Evolutionary conservation across 768 basidiomycete genomes (phyloP).

Genomic region (Gymnopilus junonius): DNA sequence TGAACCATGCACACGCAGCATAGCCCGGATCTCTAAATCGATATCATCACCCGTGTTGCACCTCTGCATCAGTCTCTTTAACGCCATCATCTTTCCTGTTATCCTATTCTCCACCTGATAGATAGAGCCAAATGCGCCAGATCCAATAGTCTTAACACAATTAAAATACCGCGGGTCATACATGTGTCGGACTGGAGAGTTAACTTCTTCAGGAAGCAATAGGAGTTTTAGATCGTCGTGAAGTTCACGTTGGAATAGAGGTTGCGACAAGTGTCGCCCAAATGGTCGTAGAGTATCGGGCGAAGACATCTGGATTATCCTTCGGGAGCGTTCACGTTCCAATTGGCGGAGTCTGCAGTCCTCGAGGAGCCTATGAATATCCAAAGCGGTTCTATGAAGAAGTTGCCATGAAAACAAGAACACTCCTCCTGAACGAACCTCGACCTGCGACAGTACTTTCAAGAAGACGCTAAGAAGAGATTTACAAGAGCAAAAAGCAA

Average conservation of each 20-base stretch:
- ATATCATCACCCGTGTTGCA: constrained; percentile 9
- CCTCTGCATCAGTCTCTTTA: constrained; percentile 13
- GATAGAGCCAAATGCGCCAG: constrained; percentile 20
- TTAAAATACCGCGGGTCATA: constrained; percentile 17
- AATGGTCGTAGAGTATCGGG: background rate
- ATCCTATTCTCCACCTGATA: constrained; percentile 18
- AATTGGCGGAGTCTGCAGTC: background rate
- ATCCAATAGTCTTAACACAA: constrained; percentile 13
- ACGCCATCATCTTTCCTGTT: constrained; percentile 22
- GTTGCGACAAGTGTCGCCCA: constrained; percentile 3
- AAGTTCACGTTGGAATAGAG: background rate
- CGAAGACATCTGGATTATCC: background rate
- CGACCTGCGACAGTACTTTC: background rate
- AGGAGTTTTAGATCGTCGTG: background rate
- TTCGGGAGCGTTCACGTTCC: background rate
- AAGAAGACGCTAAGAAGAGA: too few relatives aligned
- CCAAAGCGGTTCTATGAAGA: background rate
- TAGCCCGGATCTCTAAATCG: constrained; percentile 19
- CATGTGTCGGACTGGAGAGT: constrained; percentile 10
- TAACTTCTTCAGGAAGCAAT: constrained; percentile 17
- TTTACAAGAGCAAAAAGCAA: background rate
- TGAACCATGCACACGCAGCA: constrained; percentile 14
- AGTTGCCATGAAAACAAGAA: background rate
- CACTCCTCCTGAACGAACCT: background rate
- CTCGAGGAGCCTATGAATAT: background rate